Conservation (phyloP, 331 rosid genomes). For the Malus hybrid region DNA sequence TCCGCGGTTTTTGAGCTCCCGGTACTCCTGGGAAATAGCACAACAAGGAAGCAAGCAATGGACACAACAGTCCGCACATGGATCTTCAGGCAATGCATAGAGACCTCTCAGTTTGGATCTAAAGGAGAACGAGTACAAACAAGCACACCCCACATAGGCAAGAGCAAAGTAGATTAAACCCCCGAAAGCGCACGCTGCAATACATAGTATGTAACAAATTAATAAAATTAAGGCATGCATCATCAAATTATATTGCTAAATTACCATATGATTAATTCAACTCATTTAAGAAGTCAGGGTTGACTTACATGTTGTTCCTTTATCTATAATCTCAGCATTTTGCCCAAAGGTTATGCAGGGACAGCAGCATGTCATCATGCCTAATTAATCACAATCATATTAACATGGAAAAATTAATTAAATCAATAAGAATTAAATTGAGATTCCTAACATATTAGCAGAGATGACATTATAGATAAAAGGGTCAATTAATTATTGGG, state of each 20-base stretch:
- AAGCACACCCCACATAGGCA: neutral
- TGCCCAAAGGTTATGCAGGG: constrained; percentile 38
- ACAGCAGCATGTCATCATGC: constrained; percentile 35
- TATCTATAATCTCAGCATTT: constrained; percentile 31
- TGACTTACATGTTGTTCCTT: constrained; percentile 24
- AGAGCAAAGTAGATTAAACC: constrained; percentile 3
- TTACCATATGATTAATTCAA: no score
- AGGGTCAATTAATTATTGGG: no score
- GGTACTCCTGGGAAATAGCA: constrained; percentile 44
- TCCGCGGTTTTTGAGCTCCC: constrained; percentile 52
- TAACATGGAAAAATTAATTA: no score
- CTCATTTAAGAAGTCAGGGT: no score
- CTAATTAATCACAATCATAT: constrained; percentile 8
- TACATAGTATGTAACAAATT: neutral
- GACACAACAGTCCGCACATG: constrained; percentile 32
- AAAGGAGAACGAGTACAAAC: constrained; percentile 21
- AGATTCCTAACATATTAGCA: no score
- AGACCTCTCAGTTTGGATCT: constrained; percentile 27
- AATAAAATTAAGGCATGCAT: no score
- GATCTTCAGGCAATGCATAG: constrained; percentile 33
- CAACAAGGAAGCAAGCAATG: constrained; percentile 19
- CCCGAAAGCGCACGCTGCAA: constrained; percentile 27
- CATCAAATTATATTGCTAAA: no score
- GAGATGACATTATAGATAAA: no score
- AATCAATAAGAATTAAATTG: no score